These are phyloP conservation scores for Picea glauca DNA, from an alignment of 75 land plant genomes.

Conservation along the genomic window DNA sequence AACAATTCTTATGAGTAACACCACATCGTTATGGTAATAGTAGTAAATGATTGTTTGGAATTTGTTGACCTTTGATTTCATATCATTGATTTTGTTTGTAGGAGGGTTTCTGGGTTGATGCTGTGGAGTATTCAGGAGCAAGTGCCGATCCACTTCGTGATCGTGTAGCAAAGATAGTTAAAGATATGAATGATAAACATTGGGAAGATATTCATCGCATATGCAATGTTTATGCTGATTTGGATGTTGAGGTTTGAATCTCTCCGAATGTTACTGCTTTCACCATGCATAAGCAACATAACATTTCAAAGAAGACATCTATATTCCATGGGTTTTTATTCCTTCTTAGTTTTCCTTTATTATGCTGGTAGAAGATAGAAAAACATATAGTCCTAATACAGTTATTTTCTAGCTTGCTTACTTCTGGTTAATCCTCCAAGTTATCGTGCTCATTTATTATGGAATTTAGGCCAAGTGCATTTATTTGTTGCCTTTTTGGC, in stretches of 20 bases:
- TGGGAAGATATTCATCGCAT: slow-evolving; percentile 84
- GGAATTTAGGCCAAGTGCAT: no score
- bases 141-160: slow-evolving; percentile 79
- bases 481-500: no score
- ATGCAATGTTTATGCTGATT: slow-evolving; percentile 69
- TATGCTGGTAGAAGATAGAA: no score
- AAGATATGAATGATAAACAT: slow-evolving; percentile 78
- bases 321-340: no score
- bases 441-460: no score
- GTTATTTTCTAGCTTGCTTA: no score
- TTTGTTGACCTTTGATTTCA: background rate
- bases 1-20: background rate
- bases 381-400: no score
- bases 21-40: background rate
- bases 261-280: background rate
- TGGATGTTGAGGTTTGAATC: slow-evolving; percentile 58
- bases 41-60: background rate
- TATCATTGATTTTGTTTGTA: slow-evolving; percentile 16
- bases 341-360: no score
- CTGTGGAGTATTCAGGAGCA: slow-evolving; percentile 65
- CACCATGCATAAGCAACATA: background rate
- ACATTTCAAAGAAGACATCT: background rate
- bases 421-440: no score
- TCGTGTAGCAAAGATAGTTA: slow-evolving; percentile 64
- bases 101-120: slow-evolving; percentile 73